Percentiles rank a stretch among this genome's conserved stretches.
Evolutionary conservation across 2,329 filamentous ascomycete genomes (phyloP).

Genomic region (Trichoderma breve): DNA sequence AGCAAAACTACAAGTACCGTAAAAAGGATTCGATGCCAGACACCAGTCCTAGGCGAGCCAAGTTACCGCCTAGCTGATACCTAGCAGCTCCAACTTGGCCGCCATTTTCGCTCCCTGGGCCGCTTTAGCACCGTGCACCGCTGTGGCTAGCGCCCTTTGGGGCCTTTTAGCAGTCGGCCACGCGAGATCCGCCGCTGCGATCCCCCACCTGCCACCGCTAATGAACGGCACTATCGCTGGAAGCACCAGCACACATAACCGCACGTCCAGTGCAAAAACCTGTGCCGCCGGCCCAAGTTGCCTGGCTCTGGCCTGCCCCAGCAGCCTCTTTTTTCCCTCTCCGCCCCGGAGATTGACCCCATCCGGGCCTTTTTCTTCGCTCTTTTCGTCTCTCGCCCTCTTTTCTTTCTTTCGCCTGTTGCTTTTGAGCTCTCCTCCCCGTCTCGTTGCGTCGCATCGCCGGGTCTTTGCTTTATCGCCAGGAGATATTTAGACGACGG

Average conservation of each 20-base stretch:
- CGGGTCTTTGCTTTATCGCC: background rate
- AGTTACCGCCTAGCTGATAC: background rate
- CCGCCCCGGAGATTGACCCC: constrained; percentile 3
- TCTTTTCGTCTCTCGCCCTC: background rate
- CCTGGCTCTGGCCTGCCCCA: background rate
- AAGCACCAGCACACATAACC: background rate
- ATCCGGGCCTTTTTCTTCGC: constrained; percentile 10
- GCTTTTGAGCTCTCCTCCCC: background rate
- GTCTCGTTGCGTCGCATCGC: background rate
- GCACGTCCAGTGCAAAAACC: background rate
- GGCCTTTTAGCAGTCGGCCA: background rate
- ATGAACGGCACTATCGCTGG: background rate
- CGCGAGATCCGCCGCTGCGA: constrained; percentile 21
- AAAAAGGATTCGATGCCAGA: background rate
- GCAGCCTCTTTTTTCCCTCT: constrained; percentile 8
- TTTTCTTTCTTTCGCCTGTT: background rate
- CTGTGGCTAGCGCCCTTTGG: background rate
- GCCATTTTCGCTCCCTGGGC: background rate
- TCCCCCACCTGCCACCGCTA: constrained; percentile 17
- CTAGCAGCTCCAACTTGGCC: background rate
- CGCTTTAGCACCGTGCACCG: constrained; percentile 3
- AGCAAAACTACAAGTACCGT: background rate
- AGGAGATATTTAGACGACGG: background rate
- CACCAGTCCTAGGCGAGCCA: background rate
- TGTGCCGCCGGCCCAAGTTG: constrained; percentile 4